Base-by-base conservation (phyloP, 768 basidiomycete species). In the Xanthoconium stramineum region DNA sequence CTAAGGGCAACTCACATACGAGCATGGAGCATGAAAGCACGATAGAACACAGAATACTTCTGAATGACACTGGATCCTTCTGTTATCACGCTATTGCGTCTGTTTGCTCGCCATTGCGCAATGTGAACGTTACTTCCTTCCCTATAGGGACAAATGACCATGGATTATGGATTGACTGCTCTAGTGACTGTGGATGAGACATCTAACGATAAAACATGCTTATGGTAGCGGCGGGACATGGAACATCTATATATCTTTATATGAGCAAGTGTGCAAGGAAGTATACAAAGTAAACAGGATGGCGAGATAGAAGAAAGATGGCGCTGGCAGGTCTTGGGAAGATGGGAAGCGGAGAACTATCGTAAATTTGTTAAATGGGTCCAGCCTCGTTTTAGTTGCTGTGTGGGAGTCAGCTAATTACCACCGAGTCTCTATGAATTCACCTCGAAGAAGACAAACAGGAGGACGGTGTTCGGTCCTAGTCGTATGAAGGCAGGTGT, bases 371-470 rank as follows among this genome's bases (percentile, higher is more conserved):
- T 17, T 11, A 61, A 42, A 44, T 57, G 43, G 39, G 66, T 62
- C 86, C 87, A 89, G 13, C 76, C 74, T 58, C 76, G 78, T 72
- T 88, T 91, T 35, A 90, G 70, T 89, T 89, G 87, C 88, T 89
- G 60, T 50, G 38, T 40, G 28, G 24, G 33, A 37, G 53, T 71
- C 37, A 65, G 24, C 40, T n/a, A 42, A 24, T 32, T 17, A 29
- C 33, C 9, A 1, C 3, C 10, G 45, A 57, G 14, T 50, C 30
- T 56, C 28, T 33, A 40, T 24, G 35, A n/a, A 52, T 75, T 47
- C 61, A 88, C 89, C 76, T 93, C 91, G 60, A 87, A 86, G 72
- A 91, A 91, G 47, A 93, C 85, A 70, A 91, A 94, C 73, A 93
- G 80, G 6, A 93, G 75, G 35, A 94, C 78, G 2, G 91, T 93